These are phyloP conservation scores for Tinospora cordifolia DNA, from an alignment of 164 flowering plant species.

Conservation along the genomic window DNA sequence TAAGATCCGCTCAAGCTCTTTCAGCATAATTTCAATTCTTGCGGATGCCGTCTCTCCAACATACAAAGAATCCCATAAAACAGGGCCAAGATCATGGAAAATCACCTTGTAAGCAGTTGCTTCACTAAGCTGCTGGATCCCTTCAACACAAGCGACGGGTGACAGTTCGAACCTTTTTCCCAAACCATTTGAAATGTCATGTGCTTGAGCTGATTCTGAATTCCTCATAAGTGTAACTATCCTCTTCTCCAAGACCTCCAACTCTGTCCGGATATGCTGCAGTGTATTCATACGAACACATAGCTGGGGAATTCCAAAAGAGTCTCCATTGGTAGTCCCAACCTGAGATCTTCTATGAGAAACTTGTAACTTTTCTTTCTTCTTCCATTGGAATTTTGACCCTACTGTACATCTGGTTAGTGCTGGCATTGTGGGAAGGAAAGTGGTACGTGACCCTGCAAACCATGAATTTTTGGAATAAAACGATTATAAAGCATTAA, in stretches of 20 bases:
- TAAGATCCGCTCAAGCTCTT: conserved; percentile 58
- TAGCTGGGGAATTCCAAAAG: conserved; percentile 49
- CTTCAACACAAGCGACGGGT: conserved; percentile 56
- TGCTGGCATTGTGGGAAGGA: conserved; percentile 81
- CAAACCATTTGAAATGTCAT: conserved; percentile 29
- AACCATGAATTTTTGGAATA: conserved; percentile 10
- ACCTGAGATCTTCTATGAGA: conserved; percentile 55
- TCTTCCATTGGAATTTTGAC: conserved; percentile 72
- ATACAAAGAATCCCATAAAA: conserved; percentile 70
- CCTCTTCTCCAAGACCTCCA: conserved; percentile 52
- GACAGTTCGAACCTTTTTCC: conserved; percentile 58
- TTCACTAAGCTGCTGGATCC: conserved; percentile 66
- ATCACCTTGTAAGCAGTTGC: conserved; percentile 64
- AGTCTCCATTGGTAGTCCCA: conserved; percentile 38
- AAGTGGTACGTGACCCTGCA: conserved; percentile 72
- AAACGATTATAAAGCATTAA: neutral
- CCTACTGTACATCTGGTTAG: conserved; percentile 77
- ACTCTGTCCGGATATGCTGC: conserved; percentile 51
- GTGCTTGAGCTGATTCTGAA: conserved; percentile 31
- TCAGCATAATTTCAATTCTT: conserved; percentile 65
- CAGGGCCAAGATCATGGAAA: conserved; percentile 60
- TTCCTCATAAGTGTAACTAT: conserved; percentile 34
- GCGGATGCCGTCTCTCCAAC: conserved; percentile 52
- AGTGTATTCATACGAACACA: conserved; percentile 83
- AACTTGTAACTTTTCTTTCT: conserved; percentile 57